Base-by-base conservation (phyloP, 129 eudicot genomes). In the Tagetes patula region DNA sequence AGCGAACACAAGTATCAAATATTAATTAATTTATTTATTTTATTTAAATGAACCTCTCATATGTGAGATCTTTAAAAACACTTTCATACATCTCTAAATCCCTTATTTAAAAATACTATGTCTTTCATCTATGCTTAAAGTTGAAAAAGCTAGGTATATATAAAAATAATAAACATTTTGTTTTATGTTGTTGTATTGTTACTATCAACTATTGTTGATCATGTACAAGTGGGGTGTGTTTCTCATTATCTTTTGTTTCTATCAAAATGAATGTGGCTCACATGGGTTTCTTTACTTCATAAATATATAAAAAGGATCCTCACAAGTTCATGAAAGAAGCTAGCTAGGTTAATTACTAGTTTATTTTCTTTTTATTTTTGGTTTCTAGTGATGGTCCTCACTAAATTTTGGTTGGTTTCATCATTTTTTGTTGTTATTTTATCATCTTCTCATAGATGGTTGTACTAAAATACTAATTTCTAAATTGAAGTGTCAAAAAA, bases 221-320 rank as follows among this genome's bases (percentile, higher is more conserved):
- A 79, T 72, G 78, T 72, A 75, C 59, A 32, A 47, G 81, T 77
- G 41, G 70, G 81, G 75, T 59, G 54, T 38, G 59, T 60, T 47
- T 58, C 4, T 37, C 14, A 39, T 74, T 6, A 6, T 62, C 66
- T 62, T 67, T 37, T 58, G 62, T 47, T 68, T 77, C 42, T 69
- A 58, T 59, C 70, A 36, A 61, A 77, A 13, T 77, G 75, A 72
- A 78, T 78, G 66, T 78, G 56, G 82, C 82, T 78, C 82, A 78
- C 82, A 72, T 78, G 82, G 82, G 59, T 64, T 72, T 56, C 48
- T 78, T 53, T 71, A 53, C 65, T 63, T 53, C 49, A 40, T 71
- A 53, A 71, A 43, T 65, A 42, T 34, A 20, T 20, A 20, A 20
- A 20, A 20, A 53, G 60, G 59, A 78, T 65, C 77, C 50, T 53